Conservation (phyloP, 169 alveolate genomes). For the Cryptosporidium muris region DNA sequence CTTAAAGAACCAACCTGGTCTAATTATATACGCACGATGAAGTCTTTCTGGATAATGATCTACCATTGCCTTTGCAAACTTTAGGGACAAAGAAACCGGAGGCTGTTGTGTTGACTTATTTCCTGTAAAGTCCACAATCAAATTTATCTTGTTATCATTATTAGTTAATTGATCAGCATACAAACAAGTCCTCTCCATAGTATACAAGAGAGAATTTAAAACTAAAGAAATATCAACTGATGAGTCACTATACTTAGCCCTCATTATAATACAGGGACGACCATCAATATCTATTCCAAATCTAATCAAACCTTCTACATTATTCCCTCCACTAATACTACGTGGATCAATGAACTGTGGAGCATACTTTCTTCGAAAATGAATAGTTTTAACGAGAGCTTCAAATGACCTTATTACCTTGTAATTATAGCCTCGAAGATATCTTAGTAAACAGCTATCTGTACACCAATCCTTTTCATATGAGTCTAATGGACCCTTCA, state of each 20-base stretch:
- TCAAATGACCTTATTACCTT: constrained; percentile 63
- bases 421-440: constrained; percentile 57
- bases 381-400: constrained; percentile 64
- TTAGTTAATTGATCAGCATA: constrained; percentile 30
- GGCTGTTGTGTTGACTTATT: constrained; percentile 66
- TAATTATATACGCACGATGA: constrained; percentile 48
- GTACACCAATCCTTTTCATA: constrained; percentile 68
- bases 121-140: constrained; percentile 66
- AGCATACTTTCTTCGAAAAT: constrained; percentile 63
- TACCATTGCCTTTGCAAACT: constrained; percentile 71
- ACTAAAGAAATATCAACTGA: constrained; percentile 43
- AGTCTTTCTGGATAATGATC: constrained; percentile 69
- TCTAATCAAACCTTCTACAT: constrained; percentile 50
- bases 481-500: constrained; percentile 50
- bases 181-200: constrained; percentile 68
- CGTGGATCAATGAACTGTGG: constrained; percentile 67
- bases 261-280: constrained; percentile 64
- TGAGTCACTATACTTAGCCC: constrained; percentile 64
- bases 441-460: constrained; percentile 54
- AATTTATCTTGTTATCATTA: constrained; percentile 43
- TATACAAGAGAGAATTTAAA: constrained; percentile 50
- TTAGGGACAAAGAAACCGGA: constrained; percentile 66
- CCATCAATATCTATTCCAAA: constrained; percentile 57
- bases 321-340: constrained; percentile 46
- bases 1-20: constrained; percentile 67